Evolutionary conservation across 352 stramenopile species (phyloP), one percentile per base, ranked within the genome.

Genomic region (Heterotrichella gracilis): DNA sequence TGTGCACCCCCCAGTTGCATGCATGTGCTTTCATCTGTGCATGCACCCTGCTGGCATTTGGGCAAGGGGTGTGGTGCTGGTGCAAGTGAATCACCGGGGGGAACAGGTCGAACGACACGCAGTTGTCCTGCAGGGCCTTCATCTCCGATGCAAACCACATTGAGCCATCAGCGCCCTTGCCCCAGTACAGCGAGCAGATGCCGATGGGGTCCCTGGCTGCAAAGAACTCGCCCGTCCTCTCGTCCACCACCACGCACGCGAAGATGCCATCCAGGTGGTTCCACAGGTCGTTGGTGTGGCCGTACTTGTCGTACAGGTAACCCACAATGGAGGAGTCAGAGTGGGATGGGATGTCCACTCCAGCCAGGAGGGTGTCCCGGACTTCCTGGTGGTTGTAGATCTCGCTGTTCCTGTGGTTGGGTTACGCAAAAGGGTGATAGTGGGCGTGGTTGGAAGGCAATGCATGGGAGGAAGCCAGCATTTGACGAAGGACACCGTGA

Each of bases 341-440:
- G 73, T 93, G 91, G 70, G 90, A 97, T 42, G 85, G 72, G 71
- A 93, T 92, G 23, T 76, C 76, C 77, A 95, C 96, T n/a, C 86
- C 81, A 32, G 81, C 82, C 25, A 75, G 71, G 3, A 95, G 76
- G n/a, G 75, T 41, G 1, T 77, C 72, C 39, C 89, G 92, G 3
- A 98, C 76, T 75, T 96, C 83, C 76, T 90, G 88, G 82, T 96
- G 95, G 80, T 98, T 98, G 85, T 98, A 98, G 71, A 98, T 94
- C 79, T 98, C 92, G 64, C 92, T 90, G 78, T 98, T 98, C n/a
- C n/a, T n/a, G n/a, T n/a, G n/a, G n/a, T n/a, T n/a, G n/a, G n/a
- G n/a, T n/a, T n/a, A n/a, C n/a, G n/a, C n/a, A n/a, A n/a, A n/a
- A n/a, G n/a, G n/a, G n/a, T n/a, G n/a, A n/a, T n/a, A n/a, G n/a